Conservation (phyloP, 306 rosid species). For the Corylus avellana region DNA sequence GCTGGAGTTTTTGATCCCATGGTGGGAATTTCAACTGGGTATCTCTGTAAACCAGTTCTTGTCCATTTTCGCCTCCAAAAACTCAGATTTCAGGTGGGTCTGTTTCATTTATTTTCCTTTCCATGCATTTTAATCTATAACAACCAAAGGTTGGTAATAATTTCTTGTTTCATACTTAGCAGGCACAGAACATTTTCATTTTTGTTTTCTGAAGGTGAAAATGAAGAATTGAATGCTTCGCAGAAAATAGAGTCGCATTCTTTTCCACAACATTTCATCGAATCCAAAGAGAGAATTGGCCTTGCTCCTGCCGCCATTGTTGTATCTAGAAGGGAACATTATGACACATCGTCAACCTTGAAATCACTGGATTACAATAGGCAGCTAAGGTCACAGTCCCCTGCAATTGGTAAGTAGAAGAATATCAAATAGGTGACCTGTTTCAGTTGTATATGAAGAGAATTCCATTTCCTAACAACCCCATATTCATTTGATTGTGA, state of each 20-base stretch:
- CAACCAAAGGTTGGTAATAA: conserved; percentile 7
- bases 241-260: conserved; percentile 88
- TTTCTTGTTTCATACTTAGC: conserved; percentile 32
- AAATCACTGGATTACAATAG: conserved; percentile 69
- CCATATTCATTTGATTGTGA: conserved; percentile 19
- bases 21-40: conserved; percentile 99
- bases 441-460: neutral
- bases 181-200: conserved; percentile 93
- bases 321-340: conserved; percentile 60
- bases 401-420: conserved; percentile 64
- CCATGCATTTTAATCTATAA: neutral
- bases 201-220: conserved; percentile 79
- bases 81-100: conserved; percentile 80
- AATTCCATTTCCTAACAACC: conserved; percentile 13
- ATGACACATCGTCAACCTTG: conserved; percentile 60
- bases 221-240: conserved; percentile 79
- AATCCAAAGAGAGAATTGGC: conserved; percentile 67
- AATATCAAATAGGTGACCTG: neutral
- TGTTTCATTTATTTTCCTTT: neutral
- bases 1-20: conserved; percentile 87
- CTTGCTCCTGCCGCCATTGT: conserved; percentile 94
- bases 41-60: conserved; percentile 88
- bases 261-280: conserved; percentile 83
- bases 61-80: conserved; percentile 85
- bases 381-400: conserved; percentile 60